These are phyloP conservation scores for Nothopassalora personata DNA, from an alignment of 2,329 filamentous ascomycete genomes.

Conservation along the genomic window DNA sequence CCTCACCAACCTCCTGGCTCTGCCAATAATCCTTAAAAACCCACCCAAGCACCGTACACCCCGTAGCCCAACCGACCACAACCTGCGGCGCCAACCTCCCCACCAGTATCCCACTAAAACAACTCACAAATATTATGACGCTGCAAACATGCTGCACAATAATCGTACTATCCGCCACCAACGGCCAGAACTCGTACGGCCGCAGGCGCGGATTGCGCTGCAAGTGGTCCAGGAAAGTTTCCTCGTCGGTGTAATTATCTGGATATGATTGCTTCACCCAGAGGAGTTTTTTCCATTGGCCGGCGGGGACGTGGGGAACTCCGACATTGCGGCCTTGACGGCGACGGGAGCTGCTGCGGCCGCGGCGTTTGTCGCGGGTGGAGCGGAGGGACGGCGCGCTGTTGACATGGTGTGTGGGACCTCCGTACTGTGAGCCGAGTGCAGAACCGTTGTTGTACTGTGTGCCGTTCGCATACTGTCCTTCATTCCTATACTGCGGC, in stretches of 20 bases:
- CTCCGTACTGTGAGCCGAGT: neutral
- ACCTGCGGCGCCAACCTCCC: constrained; percentile 84
- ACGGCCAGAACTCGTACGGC: constrained; percentile 96
- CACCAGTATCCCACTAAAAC: constrained; percentile 85
- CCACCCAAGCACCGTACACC: constrained; percentile 82
- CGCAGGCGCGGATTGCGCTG: constrained; percentile 90
- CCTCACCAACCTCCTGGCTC: constrained; percentile 58
- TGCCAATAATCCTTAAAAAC: constrained; percentile 89
- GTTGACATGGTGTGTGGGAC: no score
- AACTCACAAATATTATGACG: constrained; percentile 89
- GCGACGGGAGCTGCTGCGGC: constrained; percentile 56
- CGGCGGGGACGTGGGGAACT: constrained; percentile 24
- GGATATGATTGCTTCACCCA: constrained; percentile 98
- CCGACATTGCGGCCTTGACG: constrained; percentile 48
- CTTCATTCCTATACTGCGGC: no score
- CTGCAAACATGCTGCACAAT: constrained; percentile 96
- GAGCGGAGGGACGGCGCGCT: constrained; percentile 5
- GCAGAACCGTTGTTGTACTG: neutral
- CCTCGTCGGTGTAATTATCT: constrained; percentile 98
- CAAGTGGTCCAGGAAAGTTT: constrained; percentile 91
- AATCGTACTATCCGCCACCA: constrained; percentile 90
- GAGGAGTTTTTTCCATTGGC: constrained; percentile 87
- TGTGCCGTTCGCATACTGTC: no score
- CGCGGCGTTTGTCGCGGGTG: constrained; percentile 47
- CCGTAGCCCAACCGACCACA: constrained; percentile 77